Evolutionary conservation across 2,329 filamentous ascomycete species (phyloP), one percentile per base, ranked within the genome.

Genomic region (Bipolaris zeicola): DNA sequence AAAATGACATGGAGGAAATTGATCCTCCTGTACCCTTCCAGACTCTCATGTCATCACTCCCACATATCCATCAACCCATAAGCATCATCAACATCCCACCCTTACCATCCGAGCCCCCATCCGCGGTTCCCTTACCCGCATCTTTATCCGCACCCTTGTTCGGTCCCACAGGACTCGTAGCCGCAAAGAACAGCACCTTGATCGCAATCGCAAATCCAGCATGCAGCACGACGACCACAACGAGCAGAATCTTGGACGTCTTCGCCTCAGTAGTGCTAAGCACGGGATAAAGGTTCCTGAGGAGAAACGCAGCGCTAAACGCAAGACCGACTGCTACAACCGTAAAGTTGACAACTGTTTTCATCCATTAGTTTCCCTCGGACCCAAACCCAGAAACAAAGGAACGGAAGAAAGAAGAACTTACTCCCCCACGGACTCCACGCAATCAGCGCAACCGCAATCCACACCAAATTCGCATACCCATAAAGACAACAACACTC

Each of bases 401-500:
- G 26, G 14, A 22, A 31, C 20, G 36, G 44, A 22, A 37, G 49
- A 31, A 16, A 20, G 36, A 31, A 22, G 22, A 31, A 72, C 78
- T 68, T 69, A 82, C 80, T 87, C 52, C 87, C 87, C 67, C 97
- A 81, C 50, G 90, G 89, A 62, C 90, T 94, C 90, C 93, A 97
- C 74, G 89, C 92, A 65, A 97, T 91, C 61, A 96, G 79, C 45
- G 95, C 93, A 41, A 99, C 93, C 2, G 90, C 91, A 67, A 99
- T 93, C 95, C 95, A 99, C 72, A 99, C 91, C 70, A 99, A 82
- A 79, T 99, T 99, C 55, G 90, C 87, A 81, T 99, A 99, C 52
- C 95, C 95, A 77, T 98, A 99, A 34, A 99, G 82, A 57, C 92
- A 91, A 87, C 91, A 93, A 81, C 92, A 96, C 81, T 99, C 95